Percentiles rank a stretch among this genome's conserved stretches.
Conservation (phyloP, 768 basidiomycete species). For the Lactarius hatsudake region DNA sequence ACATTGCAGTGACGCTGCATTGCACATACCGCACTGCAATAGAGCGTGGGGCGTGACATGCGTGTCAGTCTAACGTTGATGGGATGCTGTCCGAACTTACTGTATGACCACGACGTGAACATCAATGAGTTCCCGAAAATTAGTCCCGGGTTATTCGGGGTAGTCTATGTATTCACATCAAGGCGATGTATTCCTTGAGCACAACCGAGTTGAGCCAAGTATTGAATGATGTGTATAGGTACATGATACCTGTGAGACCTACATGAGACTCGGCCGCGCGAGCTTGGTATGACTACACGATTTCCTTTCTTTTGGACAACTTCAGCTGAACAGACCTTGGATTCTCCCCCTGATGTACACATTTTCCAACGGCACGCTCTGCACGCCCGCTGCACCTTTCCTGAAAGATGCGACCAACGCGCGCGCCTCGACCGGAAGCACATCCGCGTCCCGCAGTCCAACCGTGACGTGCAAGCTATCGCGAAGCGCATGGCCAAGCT, state of each 20-base stretch:
- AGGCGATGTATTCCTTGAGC: background rate
- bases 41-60: no score
- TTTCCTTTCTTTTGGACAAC: background rate
- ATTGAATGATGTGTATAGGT: background rate
- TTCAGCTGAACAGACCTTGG: constrained; percentile 27
- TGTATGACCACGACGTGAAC: no score
- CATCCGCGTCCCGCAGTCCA: constrained; percentile 55
- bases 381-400: constrained; percentile 35
- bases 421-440: constrained; percentile 69
- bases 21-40: no score
- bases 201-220: background rate
- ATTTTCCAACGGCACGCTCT: constrained; percentile 34
- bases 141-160: no score
- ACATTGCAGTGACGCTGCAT: no score
- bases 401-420: constrained; percentile 58
- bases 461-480: constrained; percentile 80
- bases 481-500: constrained; percentile 46
- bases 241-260: background rate
- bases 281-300: background rate
- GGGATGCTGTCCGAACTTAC: no score
- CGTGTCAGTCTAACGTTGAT: no score
- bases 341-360: constrained; percentile 35
- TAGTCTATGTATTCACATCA: background rate
- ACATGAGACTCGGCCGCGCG: background rate
- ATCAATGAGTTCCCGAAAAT: no score